Evolutionary conservation across 2,329 filamentous ascomycete species (phyloP).

Genomic region (Fusarium solani-melongenae): DNA sequence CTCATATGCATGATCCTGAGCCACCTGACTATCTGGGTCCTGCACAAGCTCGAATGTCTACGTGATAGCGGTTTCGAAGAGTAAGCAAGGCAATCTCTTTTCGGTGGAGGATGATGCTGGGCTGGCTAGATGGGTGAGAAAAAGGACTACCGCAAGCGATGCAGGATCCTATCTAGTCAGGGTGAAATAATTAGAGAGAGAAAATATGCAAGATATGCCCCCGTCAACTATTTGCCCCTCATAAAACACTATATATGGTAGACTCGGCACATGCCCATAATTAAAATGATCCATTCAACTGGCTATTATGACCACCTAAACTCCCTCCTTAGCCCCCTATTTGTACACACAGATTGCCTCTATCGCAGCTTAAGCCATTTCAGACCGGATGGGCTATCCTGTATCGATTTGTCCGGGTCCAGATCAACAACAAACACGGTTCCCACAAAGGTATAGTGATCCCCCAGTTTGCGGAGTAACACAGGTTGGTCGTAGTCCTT

Average conservation of each 20-base stretch:
- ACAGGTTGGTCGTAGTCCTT: neutral
- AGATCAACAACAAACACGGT: neutral
- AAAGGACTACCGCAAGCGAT: too few relatives aligned
- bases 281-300: too few relatives aligned
- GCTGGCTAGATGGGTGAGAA: neutral
- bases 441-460: neutral
- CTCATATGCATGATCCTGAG: too few relatives aligned
- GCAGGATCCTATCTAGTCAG: too few relatives aligned
- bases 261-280: too few relatives aligned
- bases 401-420: accelerated
- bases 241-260: too few relatives aligned
- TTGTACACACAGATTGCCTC: neutral
- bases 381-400: neutral
- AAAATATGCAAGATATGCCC: too few relatives aligned
- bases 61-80: neutral
- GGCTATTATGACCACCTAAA: too few relatives aligned
- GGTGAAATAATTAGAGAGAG: too few relatives aligned
- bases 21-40: too few relatives aligned
- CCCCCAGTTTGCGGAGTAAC: neutral
- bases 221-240: too few relatives aligned
- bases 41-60: neutral
- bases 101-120: neutral
- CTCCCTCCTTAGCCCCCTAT: too few relatives aligned
- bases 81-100: neutral
- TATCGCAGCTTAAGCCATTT: neutral